phyloP scores from a whole-genome alignment of 495 filamentous ascomycete genomes.

The Aspergillus haitiensis region DNA sequence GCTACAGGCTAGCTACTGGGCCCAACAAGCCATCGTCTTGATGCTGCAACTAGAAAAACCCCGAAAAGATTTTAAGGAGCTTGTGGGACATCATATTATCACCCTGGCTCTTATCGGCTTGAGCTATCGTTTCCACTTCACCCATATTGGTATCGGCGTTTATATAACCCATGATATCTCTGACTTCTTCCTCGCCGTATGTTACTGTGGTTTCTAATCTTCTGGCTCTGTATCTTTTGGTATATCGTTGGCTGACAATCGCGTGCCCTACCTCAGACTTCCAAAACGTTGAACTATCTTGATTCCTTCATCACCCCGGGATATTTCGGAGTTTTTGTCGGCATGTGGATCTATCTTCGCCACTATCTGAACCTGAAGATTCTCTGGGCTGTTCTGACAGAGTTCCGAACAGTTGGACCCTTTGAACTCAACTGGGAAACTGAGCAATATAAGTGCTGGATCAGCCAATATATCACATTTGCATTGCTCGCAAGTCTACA shows the following conservation, averaged over 20 bases:
- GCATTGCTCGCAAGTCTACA: slow-evolving; percentile 70
- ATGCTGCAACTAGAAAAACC: slow-evolving; percentile 90
- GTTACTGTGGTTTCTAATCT: slow-evolving; percentile 30
- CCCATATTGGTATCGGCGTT: slow-evolving; percentile 94
- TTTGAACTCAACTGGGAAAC: slow-evolving; percentile 85
- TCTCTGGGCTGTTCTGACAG: slow-evolving; percentile 78
- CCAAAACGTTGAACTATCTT: slow-evolving; percentile 92
- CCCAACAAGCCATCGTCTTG: slow-evolving; percentile 90
- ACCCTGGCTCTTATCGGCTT: slow-evolving; percentile 82
- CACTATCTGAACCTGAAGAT: slow-evolving; percentile 91
- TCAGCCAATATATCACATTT: slow-evolving; percentile 74
- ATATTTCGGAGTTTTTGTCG: slow-evolving; percentile 83
- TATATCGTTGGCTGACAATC: background rate
- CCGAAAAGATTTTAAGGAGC: slow-evolving; percentile 92
- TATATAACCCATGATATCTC: slow-evolving; percentile 96
- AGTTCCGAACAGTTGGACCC: slow-evolving; percentile 86
- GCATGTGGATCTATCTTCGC: slow-evolving; percentile 86
- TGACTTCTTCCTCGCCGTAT: slow-evolving; percentile 95
- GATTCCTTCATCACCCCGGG: slow-evolving; percentile 72
- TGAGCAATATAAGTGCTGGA: slow-evolving; percentile 77
- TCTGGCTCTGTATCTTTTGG: background rate
- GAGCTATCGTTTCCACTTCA: slow-evolving; percentile 98
- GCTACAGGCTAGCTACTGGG: slow-evolving; percentile 94
- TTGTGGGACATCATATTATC: slow-evolving; percentile 92
- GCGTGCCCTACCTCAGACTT: slow-evolving; percentile 58